Base-by-base conservation (phyloP, 257 asterid species). In the Ligustrum vulgare region DNA sequence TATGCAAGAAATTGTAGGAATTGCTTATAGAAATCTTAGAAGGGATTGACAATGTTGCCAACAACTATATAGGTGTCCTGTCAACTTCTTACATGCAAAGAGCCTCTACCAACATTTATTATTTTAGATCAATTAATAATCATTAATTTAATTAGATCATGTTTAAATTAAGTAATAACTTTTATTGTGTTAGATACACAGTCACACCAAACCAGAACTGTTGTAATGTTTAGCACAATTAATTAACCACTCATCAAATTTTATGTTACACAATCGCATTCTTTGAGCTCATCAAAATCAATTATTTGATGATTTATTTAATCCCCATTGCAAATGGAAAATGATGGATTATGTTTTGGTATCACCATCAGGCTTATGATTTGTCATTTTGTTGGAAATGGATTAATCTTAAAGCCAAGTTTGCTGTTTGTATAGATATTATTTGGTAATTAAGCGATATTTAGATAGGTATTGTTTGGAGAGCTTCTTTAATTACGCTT, bases 21-120 rank as follows among this genome's bases (percentile, higher is more conserved):
- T 60, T 10, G 34, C 73, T 76, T 77, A 72, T 75, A 71, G 67
- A 60, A 32, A 37, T 70, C 67, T 35, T 16, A 69, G 69, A 43
- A 67, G 71, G 69, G 25, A 70, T 75, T 77, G 67, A 49, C 22
- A 64, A 68, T 20, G 71, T 60, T 47, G 79, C 80, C 93, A 91
- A 87, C 93, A 75, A 87, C 96, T 84, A 72, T 85, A 12, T 85
- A 76, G 93, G 82, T 91, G 86, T 47, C 54, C 25, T 72, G 90
- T 91, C 96, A 84, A 84, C 70, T 74, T 86, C 80, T 25, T 60
- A 39, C 75, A 77, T 77, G 83, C 84, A 81, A 12, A 49, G 63
- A 80, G 69, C 47, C 37, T 65, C 58, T 54, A 74, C 78, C 72
- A 80, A 41, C 69, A 60, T 47, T 35, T 70, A 31, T 56, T 62